phyloP scores from a whole-genome alignment of 257 asterid species.

The Ehretia macrophylla region DNA sequence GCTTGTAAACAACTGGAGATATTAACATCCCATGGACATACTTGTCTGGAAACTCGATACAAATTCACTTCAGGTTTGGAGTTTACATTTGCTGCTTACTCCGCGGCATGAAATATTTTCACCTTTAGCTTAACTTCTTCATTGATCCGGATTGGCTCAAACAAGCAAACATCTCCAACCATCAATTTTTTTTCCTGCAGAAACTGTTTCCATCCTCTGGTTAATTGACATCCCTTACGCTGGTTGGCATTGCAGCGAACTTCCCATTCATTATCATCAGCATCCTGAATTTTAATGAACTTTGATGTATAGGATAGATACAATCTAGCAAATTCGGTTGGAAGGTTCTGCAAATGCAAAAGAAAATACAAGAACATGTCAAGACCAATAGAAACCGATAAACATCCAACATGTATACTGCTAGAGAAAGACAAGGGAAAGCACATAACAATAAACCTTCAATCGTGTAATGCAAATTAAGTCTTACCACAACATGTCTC shows the following conservation, averaged over 20 bases:
- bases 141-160: conserved; percentile 9
- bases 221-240: not conserved
- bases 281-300: conserved; percentile 7
- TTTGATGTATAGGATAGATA: not conserved
- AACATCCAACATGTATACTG: not conserved
- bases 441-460: not conserved
- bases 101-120: not conserved
- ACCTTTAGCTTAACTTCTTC: conserved; percentile 7
- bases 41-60: no score
- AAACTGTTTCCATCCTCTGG: conserved; percentile 7
- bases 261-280: conserved; percentile 9
- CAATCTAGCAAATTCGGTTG: conserved; percentile 1
- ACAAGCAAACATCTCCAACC: conserved; percentile 14
- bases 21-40: no score
- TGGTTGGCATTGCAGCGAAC: not conserved
- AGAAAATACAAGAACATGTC: not conserved
- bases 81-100: not conserved
- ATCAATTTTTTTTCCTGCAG: conserved; percentile 8
- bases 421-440: not conserved
- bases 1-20: no score
- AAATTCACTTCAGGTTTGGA: not conserved
- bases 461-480: not conserved
- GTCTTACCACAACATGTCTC: conserved; percentile 12
- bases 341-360: conserved; percentile 13
- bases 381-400: not conserved